Percentiles rank a stretch among this genome's conserved stretches.
phyloP scores from a whole-genome alignment of 2,329 filamentous ascomycete genomes.

The Biscogniauxia mediterranea region DNA sequence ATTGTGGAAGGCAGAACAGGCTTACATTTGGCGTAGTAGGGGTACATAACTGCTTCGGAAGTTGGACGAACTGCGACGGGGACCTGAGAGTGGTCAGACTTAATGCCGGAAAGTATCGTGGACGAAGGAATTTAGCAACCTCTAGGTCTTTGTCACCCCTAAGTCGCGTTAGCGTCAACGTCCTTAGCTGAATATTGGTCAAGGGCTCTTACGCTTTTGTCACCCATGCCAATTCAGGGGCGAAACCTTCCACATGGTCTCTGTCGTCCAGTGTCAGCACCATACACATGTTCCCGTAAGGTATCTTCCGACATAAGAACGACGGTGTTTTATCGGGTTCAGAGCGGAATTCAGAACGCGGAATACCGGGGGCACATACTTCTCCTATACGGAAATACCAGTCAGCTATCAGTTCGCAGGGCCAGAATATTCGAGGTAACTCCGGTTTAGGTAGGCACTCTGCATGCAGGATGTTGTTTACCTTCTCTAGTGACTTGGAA shows the following conservation, averaged over 20 bases:
- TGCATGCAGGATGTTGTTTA: background rate
- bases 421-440: background rate
- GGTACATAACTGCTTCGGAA: conserved; percentile 53
- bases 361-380: conserved; percentile 19
- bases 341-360: too few relatives aligned
- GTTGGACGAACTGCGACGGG: conserved; percentile 67
- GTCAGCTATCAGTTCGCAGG: background rate
- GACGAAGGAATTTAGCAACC: conserved; percentile 13
- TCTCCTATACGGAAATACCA: conserved; percentile 14
- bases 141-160: conserved; percentile 92
- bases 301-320: background rate
- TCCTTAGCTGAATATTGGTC: conserved; percentile 8
- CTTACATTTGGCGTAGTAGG: conserved; percentile 22
- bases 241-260: conserved; percentile 98
- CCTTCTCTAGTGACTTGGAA: conserved; percentile 78
- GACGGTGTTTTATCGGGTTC: background rate
- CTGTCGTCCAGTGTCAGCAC: conserved; percentile 53
- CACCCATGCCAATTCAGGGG: conserved; percentile 86
- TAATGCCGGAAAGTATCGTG: background rate
- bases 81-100: conserved; percentile 39
- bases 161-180: conserved; percentile 25
- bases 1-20: conserved; percentile 41
- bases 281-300: background rate
- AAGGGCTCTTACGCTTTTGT: conserved; percentile 66
- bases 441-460: too few relatives aligned